Percentiles rank a stretch among this genome's conserved stretches.
phyloP scores from a whole-genome alignment of 306 rosid species.

The Malus orientalis region DNA sequence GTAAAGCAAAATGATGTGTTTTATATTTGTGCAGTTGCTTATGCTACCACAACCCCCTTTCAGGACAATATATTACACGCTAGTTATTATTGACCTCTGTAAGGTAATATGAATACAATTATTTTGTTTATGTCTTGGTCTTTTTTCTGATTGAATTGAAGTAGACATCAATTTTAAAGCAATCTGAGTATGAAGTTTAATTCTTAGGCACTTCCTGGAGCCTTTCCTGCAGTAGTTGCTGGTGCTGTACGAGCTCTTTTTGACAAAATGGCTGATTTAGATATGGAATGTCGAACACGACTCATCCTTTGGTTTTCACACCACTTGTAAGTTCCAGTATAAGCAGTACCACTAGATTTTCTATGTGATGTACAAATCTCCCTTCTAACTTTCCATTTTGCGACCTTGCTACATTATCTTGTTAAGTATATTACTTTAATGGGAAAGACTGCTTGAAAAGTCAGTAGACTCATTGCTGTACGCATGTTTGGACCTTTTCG shows the following conservation, averaged over 20 bases:
- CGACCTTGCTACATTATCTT: not conserved
- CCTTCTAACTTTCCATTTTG: not conserved
- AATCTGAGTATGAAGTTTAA: constrained; percentile 22
- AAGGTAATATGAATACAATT: constrained; percentile 53
- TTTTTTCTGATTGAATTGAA: constrained; percentile 6
- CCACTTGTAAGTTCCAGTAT: constrained; percentile 67
- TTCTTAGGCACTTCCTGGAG: constrained; percentile 97
- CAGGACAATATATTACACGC: constrained; percentile 80
- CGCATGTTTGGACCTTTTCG: not conserved
- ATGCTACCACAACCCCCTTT: constrained; percentile 96
- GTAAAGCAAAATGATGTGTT: not conserved
- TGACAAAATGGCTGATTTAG: constrained; percentile 86
- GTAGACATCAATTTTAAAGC: not conserved
- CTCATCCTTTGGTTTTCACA: constrained; percentile 98
- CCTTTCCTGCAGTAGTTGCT: constrained; percentile 96
- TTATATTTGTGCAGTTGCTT: constrained; percentile 61
- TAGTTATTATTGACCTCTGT: constrained; percentile 92
- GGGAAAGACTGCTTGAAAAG: not conserved
- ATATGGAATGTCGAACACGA: constrained; percentile 96
- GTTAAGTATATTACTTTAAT: not conserved
- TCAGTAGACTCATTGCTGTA: not conserved
- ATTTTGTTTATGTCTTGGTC: constrained; percentile 4
- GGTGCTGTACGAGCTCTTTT: constrained; percentile 96
- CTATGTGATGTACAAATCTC: not conserved
- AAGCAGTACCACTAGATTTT: not conserved